A percentile compares a stretch with the other conserved stretches of the same genome.
phyloP scores from a whole-genome alignment of 83 land plant species.

The Picea engelmannii region DNA sequence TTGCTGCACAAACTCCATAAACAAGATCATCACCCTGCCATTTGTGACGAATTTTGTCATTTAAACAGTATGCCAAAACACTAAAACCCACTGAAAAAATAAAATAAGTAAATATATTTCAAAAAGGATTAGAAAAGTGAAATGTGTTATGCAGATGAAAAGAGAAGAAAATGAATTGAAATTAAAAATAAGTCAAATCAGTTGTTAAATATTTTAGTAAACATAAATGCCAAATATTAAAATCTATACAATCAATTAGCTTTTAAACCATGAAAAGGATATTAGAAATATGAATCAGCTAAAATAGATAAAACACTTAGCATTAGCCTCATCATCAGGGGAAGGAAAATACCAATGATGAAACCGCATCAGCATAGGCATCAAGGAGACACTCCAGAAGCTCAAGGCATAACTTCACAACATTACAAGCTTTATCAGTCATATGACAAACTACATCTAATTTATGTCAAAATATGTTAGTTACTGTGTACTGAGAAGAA shows the following conservation, averaged over 20 bases:
- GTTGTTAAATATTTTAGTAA: neutral
- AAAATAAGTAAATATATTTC: neutral
- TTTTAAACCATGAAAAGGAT: neutral
- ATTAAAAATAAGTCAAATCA: neutral
- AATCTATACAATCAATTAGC: neutral
- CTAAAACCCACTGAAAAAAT: neutral
- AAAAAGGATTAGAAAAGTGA: neutral
- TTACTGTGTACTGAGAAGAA: no score
- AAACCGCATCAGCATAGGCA: conserved; percentile 40
- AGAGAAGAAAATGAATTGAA: neutral
- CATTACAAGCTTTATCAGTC: neutral
- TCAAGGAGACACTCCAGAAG: conserved; percentile 63
- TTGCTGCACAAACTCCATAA: conserved; percentile 71
- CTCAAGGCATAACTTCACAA: conserved; percentile 80
- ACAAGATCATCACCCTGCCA: conserved; percentile 72
- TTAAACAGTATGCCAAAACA: neutral
- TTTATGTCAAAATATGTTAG: no score
- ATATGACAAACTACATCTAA: no score
- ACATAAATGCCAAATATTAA: neutral
- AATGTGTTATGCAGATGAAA: neutral
- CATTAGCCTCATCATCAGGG: neutral
- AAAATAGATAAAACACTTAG: neutral
- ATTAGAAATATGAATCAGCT: neutral
- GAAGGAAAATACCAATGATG: conserved; percentile 38
- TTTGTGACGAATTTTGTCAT: neutral